A percentile compares a stretch with the other conserved stretches of the same genome.
These are phyloP conservation scores for Graphilbum fragrans DNA, from an alignment of 2,329 filamentous ascomycete species.

Conservation along the genomic window DNA sequence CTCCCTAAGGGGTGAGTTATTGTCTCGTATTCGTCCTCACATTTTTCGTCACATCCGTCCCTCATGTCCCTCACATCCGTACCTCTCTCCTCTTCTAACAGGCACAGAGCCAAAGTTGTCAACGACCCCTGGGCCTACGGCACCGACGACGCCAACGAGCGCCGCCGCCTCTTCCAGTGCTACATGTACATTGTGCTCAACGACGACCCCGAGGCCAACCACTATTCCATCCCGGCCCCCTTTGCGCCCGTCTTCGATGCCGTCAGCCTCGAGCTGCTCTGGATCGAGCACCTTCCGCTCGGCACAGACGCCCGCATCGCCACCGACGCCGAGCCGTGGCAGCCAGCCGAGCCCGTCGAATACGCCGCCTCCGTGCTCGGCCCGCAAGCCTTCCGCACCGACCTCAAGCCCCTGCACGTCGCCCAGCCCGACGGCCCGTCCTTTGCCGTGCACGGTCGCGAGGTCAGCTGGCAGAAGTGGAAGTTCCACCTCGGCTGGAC, in stretches of 20 bases:
- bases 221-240: slow-evolving; percentile 1
- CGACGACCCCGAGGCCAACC: slow-evolving; percentile 2
- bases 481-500: slow-evolving; percentile 58
- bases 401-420: slow-evolving; percentile 41
- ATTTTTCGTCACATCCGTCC: too few species aligned
- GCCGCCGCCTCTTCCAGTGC: slow-evolving; percentile 16
- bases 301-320: slow-evolving; percentile 34
- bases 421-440: slow-evolving; percentile 10
- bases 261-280: background rate
- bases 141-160: slow-evolving; percentile 8
- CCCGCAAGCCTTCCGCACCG: slow-evolving; percentile 23
- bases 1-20: too few species aligned
- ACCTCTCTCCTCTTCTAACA: too few species aligned
- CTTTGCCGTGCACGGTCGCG: slow-evolving; percentile 37
- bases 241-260: slow-evolving; percentile 3
- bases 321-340: background rate
- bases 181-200: slow-evolving; percentile 2
- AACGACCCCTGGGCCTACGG: slow-evolving; percentile 3
- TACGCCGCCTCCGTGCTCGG: too few species aligned
- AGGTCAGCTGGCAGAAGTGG: slow-evolving; percentile 56
- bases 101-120: too few species aligned
- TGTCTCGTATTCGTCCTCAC: too few species aligned
- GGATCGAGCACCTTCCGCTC: slow-evolving; percentile 19
- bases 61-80: too few species aligned
- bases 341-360: too few species aligned